phyloP scores from a whole-genome alignment of 2,329 filamentous ascomycete genomes.

The Simplicillium aogashimaense region DNA sequence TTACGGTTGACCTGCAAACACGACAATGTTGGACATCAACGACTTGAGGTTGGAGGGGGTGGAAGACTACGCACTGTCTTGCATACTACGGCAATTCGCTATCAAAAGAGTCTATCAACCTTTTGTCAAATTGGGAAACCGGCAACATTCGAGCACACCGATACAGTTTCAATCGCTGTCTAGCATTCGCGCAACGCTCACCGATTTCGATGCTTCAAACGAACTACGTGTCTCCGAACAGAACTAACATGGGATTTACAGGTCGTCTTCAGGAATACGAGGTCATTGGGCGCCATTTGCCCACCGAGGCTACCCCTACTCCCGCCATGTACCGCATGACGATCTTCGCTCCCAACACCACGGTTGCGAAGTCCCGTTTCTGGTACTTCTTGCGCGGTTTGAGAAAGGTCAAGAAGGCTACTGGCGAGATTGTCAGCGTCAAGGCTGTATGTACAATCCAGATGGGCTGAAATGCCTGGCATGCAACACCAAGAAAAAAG shows the following conservation, averaged over 20 bases:
- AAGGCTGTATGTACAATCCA: constrained; percentile 65
- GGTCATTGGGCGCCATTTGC: constrained; percentile 99
- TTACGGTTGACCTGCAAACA: not conserved
- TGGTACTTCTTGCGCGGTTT: constrained; percentile 99
- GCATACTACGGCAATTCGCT: no score
- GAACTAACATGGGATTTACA: constrained; percentile 32
- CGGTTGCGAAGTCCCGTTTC: constrained; percentile 99
- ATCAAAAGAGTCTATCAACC: no score
- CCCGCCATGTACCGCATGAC: constrained; percentile 99
- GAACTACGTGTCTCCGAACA: no score
- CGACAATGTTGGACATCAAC: no score
- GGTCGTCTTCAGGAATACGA: constrained; percentile 99
- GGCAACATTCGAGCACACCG: no score
- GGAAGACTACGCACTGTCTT: no score
- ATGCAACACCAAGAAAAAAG: not conserved
- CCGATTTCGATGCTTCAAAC: no score
- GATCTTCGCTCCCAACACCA: constrained; percentile 96
- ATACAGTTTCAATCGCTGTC: no score
- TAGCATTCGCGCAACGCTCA: no score
- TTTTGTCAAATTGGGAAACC: no score
- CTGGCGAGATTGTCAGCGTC: constrained; percentile 96
- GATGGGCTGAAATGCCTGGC: no score
- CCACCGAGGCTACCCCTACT: constrained; percentile 91
- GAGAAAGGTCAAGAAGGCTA: constrained; percentile 99
- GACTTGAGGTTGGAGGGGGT: no score